phyloP scores from a whole-genome alignment of 305 asterid genomes.

The Andrographis paniculata region DNA sequence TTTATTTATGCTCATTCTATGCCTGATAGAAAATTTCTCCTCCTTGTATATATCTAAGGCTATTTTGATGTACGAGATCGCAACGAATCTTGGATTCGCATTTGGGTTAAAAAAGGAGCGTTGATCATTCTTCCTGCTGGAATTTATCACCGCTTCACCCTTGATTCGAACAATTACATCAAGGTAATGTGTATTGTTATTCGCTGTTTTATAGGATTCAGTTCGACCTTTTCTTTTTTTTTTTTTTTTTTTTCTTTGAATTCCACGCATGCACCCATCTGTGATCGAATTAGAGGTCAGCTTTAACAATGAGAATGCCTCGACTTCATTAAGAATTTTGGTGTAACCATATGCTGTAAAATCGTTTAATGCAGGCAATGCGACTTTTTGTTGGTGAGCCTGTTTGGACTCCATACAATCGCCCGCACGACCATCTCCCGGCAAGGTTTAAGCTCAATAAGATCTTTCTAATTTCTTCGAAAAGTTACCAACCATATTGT shows the following conservation, averaged over 20 bases:
- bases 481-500: too few relatives aligned
- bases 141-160: conserved; percentile 61
- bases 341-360: too few relatives aligned
- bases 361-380: not conserved
- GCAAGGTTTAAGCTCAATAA: not conserved
- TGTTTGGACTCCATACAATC: not conserved
- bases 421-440: not conserved
- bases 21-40: not conserved
- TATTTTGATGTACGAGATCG: conserved; percentile 56
- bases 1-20: too few relatives aligned
- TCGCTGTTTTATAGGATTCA: too few relatives aligned
- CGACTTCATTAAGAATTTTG: too few relatives aligned
- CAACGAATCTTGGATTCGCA: conserved; percentile 51
- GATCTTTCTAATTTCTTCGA: too few relatives aligned
- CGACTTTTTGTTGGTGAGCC: conserved; percentile 1
- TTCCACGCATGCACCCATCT: too few relatives aligned
- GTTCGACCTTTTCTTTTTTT: too few relatives aligned
- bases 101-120: conserved; percentile 59
- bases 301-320: too few relatives aligned
- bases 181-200: too few relatives aligned
- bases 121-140: conserved; percentile 70
- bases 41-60: conserved; percentile 19
- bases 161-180: conserved; percentile 49
- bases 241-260: too few relatives aligned
- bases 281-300: too few relatives aligned